Evolutionary conservation across 495 filamentous ascomycete genomes (phyloP).

Genomic region (Aspergillus baeticus): DNA sequence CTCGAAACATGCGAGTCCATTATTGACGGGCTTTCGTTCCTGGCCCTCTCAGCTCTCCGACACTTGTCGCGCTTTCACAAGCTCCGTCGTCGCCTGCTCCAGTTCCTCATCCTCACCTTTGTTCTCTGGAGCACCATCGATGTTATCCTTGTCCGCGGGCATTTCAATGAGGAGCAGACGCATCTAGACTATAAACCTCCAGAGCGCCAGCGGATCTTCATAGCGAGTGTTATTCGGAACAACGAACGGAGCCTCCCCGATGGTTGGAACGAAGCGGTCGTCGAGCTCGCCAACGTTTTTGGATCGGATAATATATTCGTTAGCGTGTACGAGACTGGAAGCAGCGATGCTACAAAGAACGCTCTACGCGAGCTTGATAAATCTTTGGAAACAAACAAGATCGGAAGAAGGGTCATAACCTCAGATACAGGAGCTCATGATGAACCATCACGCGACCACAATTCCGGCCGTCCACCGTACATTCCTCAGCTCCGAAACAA

Average conservation of each 20-base stretch:
- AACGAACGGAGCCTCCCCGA: conserved; percentile 59
- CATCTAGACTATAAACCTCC: conserved; percentile 2
- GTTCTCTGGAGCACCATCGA: conserved; percentile 1
- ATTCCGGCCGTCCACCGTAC: conserved; percentile 63
- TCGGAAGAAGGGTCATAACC: conserved; percentile 53
- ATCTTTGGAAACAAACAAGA: conserved; percentile 50
- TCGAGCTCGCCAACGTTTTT: conserved; percentile 53
- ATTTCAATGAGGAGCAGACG: neutral
- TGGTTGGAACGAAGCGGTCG: conserved; percentile 60
- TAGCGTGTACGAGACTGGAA: conserved; percentile 68
- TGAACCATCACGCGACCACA: conserved; percentile 43
- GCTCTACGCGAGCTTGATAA: conserved; percentile 59
- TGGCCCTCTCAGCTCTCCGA: neutral
- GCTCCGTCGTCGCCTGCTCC: conserved; percentile 1
- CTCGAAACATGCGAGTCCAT: conserved; percentile 1
- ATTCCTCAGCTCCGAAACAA: conserved; percentile 62
- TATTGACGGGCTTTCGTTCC: conserved; percentile 1
- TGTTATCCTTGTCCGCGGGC: neutral
- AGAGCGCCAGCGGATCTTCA: conserved; percentile 3
- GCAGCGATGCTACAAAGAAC: conserved; percentile 67
- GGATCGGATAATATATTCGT: conserved; percentile 70
- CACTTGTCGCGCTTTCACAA: neutral
- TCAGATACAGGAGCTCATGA: conserved; percentile 55
- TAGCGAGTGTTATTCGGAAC: conserved; percentile 50
- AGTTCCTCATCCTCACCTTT: neutral